These are phyloP conservation scores for Ceratocystis eucalypticola DNA, from an alignment of 2,329 filamentous ascomycete genomes.

Conservation along the genomic window DNA sequence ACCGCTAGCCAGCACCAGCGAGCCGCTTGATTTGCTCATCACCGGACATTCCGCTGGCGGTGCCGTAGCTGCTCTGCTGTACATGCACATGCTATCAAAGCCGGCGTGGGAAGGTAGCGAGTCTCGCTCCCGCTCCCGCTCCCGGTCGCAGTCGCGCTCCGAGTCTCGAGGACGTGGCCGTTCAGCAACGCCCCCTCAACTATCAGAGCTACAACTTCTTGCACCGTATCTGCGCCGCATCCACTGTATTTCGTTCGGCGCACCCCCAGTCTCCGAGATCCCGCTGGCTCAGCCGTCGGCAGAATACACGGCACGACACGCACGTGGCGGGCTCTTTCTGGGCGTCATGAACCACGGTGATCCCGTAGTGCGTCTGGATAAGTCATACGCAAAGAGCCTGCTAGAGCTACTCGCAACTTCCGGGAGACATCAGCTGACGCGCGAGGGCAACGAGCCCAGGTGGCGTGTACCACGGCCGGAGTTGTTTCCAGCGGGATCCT, in stretches of 20 bases:
- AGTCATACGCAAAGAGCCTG: constrained; percentile 58
- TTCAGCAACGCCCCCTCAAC: constrained; percentile 22
- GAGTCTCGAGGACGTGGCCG: constrained; percentile 29
- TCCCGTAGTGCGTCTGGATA: constrained; percentile 63
- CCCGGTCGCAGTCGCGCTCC: constrained; percentile 44
- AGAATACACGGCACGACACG: constrained; percentile 35
- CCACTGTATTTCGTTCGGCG: constrained; percentile 77
- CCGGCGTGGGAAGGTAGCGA: not conserved
- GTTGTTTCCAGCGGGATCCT: constrained; percentile 55
- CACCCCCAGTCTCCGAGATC: constrained; percentile 60
- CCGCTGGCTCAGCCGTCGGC: constrained; percentile 36
- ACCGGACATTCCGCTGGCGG: constrained; percentile 81
- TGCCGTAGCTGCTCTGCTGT: constrained; percentile 66
- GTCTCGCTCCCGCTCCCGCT: constrained; percentile 38
- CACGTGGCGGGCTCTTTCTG: constrained; percentile 47
- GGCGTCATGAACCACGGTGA: constrained; percentile 79
- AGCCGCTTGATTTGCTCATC: constrained; percentile 58
- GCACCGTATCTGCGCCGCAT: constrained; percentile 61
- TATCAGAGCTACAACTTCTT: constrained; percentile 44
- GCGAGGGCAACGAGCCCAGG: not conserved
- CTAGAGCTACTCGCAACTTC: constrained; percentile 56
- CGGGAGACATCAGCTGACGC: constrained; percentile 26
- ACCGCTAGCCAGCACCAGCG: constrained; percentile 26
- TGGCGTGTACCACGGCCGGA: constrained; percentile 56
- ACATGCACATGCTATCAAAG: constrained; percentile 64